Base-by-base conservation (phyloP, 805 yeast species). In the Candida tammaniensis region DNA sequence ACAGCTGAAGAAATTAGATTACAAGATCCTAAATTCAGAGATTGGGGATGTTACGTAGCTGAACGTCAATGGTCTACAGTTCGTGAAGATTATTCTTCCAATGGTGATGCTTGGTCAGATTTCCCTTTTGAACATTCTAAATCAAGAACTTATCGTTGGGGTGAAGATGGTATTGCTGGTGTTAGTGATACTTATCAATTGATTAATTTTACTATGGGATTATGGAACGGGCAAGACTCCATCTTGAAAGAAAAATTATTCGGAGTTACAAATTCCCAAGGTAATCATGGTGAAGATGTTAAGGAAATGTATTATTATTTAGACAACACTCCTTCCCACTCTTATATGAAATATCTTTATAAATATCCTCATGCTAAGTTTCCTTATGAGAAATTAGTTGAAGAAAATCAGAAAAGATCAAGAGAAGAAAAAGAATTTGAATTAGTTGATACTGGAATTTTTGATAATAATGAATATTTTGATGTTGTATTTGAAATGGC, bases 271-370 rank as follows among this genome's bases (percentile, higher is more conserved):
- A 94, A 94, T 33, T 87, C 86, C 10, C 89, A 88, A 55, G 97
- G 96, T 9, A 89, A 89, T 57, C 97, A 88, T 57, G 97, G 97
- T 36, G 97, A 88, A 55, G 97, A 88, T 57, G 96, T 86, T 40
- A 88, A 88, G 62, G 94, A 85, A 52, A 58, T 80, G 46, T 85
- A 85, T 55, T 88, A 78, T 55, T 87, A 88, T 52, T 70, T 88
- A 41, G 97, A 88, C 62, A 88, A 86, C 61, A 85, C 94, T 9
- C 97, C 97, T 6, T 75, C 96, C 5, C 96, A 88, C 62, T 81
- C 95, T 22, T 88, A 87, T 62, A 83, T 86, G 84, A 88, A 89
- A 66, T 86, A 81, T 48, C 70, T 86, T 39, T 88, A 88, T 74
- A 89, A 89, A 67, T 88, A 88, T 55, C 96, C 97, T n/a, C 95